Evolutionary conservation across 1,139 yeast species (phyloP).

Genomic region (Geotrichum phurueaensis): DNA sequence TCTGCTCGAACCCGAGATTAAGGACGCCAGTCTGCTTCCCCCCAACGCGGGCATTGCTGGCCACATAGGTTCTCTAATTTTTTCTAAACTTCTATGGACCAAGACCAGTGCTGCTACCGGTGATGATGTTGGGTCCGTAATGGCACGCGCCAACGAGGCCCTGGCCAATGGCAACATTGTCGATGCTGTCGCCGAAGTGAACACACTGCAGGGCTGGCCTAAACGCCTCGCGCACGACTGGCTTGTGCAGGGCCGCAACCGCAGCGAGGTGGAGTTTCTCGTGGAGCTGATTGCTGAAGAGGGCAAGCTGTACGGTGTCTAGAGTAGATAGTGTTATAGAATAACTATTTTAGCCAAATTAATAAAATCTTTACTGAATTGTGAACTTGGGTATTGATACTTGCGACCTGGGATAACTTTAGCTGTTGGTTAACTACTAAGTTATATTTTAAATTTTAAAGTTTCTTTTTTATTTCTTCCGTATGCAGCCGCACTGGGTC

Average conservation of each 20-base stretch:
- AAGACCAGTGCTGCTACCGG: constrained; percentile 66
- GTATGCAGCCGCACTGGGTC: background rate
- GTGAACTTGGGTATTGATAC: background rate
- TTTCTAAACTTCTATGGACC: constrained; percentile 65
- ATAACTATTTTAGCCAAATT: background rate
- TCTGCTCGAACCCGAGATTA: constrained; percentile 73
- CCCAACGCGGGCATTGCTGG: constrained; percentile 95
- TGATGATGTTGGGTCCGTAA: constrained; percentile 78
- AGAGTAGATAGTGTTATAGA: background rate
- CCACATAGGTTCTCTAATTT: constrained; percentile 73
- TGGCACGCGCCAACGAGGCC: constrained; percentile 77
- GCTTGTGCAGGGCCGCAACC: constrained; percentile 82
- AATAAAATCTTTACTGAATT: background rate
- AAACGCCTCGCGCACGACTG: constrained; percentile 85
- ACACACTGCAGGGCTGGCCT: constrained; percentile 87
- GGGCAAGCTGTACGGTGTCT: constrained; percentile 5
- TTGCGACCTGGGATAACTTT: background rate
- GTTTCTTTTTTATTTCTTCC: background rate
- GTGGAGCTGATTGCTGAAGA: constrained; percentile 60
- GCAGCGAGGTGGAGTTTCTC: constrained; percentile 79
- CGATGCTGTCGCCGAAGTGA: constrained; percentile 87
- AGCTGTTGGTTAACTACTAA: background rate
- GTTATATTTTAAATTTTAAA: background rate
- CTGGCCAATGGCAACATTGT: constrained; percentile 73
- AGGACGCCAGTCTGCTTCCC: constrained; percentile 82